Evolutionary conservation across 257 asterid genomes (phyloP), one percentile per base, ranked within the genome.

Genomic region (Gynochthodes officinalis): DNA sequence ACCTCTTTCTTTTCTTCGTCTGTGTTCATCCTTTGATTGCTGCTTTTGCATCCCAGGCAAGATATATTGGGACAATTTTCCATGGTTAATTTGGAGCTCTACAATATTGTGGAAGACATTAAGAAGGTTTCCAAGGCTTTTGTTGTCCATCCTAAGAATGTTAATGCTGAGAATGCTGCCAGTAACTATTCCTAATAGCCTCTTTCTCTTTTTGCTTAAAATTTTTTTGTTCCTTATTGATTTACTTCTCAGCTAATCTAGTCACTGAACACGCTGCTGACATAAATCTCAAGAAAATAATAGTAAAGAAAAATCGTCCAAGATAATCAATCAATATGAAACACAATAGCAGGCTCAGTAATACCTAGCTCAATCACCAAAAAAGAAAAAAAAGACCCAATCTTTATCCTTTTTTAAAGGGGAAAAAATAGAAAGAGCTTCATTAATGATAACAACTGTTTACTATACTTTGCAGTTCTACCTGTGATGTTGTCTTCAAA

Each of bases 401-500:
- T 57, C 25, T 4, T 43, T 9, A 14, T 40, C 25, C 39, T 5
- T 15, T 28, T 58, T 19, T 19, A 11, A n/a, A n/a, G n/a, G n/a
- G n/a, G n/a, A n/a, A n/a, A n/a, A n/a, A n/a, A n/a, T n/a, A n/a
- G n/a, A n/a, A n/a, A n/a, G n/a, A n/a, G n/a, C n/a, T n/a, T 52
- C 7, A 6, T 14, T 1, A 49, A 49, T 49, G 54, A 2, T 1
- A 0, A 0, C 54, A 16, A 5, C n/a, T 62, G 48, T n/a, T 62
- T 32, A 44, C 63, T 40, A 70, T 28, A n/a, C 27, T 39, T 46
- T 82, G 73, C 91, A 94, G 99, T 94, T 84, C 84, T 94, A 69
- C 99, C 99, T 79, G 97, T 91, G 74, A 94, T 94, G 99, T 78
- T 94, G 84, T 94, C 99, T 50, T 89, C 99, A 69, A 94, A 94